phyloP scores from a whole-genome alignment of 805 yeast genomes.

The Candida anglica region DNA sequence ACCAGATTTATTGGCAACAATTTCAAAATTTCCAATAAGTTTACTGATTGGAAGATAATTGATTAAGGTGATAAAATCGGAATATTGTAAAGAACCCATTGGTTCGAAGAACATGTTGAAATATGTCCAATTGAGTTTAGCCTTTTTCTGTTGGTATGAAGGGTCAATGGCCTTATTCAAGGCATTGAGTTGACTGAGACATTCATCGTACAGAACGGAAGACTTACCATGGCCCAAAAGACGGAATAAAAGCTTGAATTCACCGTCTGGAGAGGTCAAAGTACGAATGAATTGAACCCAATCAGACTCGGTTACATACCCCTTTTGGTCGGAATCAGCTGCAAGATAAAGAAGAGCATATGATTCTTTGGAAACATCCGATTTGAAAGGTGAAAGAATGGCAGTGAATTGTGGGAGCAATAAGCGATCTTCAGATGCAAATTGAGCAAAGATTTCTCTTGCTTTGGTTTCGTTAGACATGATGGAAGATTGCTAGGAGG shows the following conservation, averaged over 20 bases:
- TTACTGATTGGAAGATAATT: conserved; percentile 44
- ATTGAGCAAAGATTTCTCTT: conserved; percentile 35
- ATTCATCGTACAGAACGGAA: conserved; percentile 26
- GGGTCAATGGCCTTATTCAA: conserved; percentile 41
- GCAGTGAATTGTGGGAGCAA: conserved; percentile 33
- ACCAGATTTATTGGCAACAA: conserved; percentile 28
- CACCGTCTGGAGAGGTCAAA: conserved; percentile 28
- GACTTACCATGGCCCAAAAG: conserved; percentile 15
- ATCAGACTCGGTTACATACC: conserved; percentile 63
- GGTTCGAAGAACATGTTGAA: conserved; percentile 39
- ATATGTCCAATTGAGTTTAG: conserved; percentile 41
- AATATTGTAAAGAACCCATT: conserved; percentile 30
- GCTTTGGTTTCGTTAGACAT: conserved; percentile 20
- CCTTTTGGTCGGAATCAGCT: conserved; percentile 71
- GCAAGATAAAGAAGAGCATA: conserved; percentile 64
- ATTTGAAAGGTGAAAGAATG: conserved; percentile 37
- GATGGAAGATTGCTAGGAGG: neutral
- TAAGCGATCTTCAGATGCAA: conserved; percentile 28
- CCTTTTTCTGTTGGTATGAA: conserved; percentile 34
- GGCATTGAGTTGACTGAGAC: conserved; percentile 29
- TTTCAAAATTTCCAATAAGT: conserved; percentile 40
- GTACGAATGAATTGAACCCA: conserved; percentile 69
- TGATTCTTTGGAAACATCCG: conserved; percentile 34
- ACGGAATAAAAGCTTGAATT: conserved; percentile 23
- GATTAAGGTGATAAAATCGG: conserved; percentile 37